A percentile compares a stretch with the other conserved stretches of the same genome.
Conservation (phyloP, 306 rosid species). For the Biancaea sappan region DNA sequence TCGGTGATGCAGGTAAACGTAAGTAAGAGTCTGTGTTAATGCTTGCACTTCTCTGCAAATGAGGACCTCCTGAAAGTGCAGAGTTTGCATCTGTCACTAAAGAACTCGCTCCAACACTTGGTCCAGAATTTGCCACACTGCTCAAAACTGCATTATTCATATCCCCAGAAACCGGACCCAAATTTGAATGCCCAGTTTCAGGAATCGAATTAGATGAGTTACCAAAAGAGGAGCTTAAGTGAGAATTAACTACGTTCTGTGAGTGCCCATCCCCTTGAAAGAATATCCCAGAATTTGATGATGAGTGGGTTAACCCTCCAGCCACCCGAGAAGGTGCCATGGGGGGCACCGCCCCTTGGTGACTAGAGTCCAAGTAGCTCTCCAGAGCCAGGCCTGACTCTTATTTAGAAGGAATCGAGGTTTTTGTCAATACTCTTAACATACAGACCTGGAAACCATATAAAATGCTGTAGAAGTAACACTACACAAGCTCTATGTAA, state of each 20-base stretch:
- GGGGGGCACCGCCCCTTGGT: constrained; percentile 71
- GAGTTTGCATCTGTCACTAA: constrained; percentile 99
- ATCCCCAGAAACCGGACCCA: constrained; percentile 89
- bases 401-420: constrained; percentile 8
- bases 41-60: constrained; percentile 98
- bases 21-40: constrained; percentile 79
- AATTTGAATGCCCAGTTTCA: constrained; percentile 77
- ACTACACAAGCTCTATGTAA: constrained; percentile 20
- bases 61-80: constrained; percentile 89
- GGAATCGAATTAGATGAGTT: constrained; percentile 77
- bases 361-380: constrained; percentile 75
- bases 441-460: constrained; percentile 34
- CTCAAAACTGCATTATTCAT: constrained; percentile 77
- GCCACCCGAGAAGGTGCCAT: constrained; percentile 94
- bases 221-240: constrained; percentile 80
- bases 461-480: constrained; percentile 19
- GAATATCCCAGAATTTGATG: constrained; percentile 95
- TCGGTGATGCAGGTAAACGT: constrained; percentile 90
- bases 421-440: constrained; percentile 39
- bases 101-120: constrained; percentile 95
- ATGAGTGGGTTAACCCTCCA: constrained; percentile 92
- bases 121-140: constrained; percentile 89
- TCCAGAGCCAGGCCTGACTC: constrained; percentile 73
- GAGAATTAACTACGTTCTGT: constrained; percentile 77
- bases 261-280: constrained; percentile 95